phyloP scores from a whole-genome alignment of 2,329 filamentous ascomycete species.

The Epichloe brachyelytri region DNA sequence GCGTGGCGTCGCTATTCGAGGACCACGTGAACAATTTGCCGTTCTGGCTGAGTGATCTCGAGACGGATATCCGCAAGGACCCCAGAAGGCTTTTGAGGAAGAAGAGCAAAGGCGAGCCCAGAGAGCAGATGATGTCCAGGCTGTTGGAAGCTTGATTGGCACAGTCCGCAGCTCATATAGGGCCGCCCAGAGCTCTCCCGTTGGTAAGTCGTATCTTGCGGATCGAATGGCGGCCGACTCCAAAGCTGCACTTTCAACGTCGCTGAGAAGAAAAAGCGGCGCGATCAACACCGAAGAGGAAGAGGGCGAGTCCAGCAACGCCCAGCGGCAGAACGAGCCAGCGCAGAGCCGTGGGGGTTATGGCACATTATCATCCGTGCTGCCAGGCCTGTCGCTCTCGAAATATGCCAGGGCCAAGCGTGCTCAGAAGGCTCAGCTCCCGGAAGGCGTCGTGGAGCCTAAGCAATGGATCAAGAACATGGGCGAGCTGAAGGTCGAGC shows the following conservation, averaged over 20 bases:
- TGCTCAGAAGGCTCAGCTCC: conserved; percentile 44
- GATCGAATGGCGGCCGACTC: conserved; percentile 39
- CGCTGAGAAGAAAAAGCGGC: conserved; percentile 14
- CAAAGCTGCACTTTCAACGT: conserved; percentile 18
- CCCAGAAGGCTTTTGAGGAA: conserved; percentile 77
- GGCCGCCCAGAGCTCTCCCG: conserved; percentile 50
- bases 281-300: conserved; percentile 22
- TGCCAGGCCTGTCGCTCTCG: conserved; percentile 72
- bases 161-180: conserved; percentile 40
- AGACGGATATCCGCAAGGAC: conserved; percentile 91
- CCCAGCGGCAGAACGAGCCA: conserved; percentile 21
- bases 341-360: conserved; percentile 26
- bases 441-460: conserved; percentile 79
- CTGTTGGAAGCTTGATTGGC: conserved; percentile 77
- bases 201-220: conserved; percentile 51
- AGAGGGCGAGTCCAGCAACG: conserved; percentile 20
- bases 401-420: conserved; percentile 54
- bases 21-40: conserved; percentile 93
- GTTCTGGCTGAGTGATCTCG: conserved; percentile 88
- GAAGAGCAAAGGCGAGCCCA: conserved; percentile 76
- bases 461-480: conserved; percentile 87
- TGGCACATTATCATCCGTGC: conserved; percentile 53
- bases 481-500: conserved; percentile 83
- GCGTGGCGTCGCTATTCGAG: conserved; percentile 82
- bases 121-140: conserved; percentile 73